Percentiles rank a stretch among this genome's conserved stretches.
Evolutionary conservation across 2,329 filamentous ascomycete species (phyloP).

Genomic region (Orbilia oligospora): DNA sequence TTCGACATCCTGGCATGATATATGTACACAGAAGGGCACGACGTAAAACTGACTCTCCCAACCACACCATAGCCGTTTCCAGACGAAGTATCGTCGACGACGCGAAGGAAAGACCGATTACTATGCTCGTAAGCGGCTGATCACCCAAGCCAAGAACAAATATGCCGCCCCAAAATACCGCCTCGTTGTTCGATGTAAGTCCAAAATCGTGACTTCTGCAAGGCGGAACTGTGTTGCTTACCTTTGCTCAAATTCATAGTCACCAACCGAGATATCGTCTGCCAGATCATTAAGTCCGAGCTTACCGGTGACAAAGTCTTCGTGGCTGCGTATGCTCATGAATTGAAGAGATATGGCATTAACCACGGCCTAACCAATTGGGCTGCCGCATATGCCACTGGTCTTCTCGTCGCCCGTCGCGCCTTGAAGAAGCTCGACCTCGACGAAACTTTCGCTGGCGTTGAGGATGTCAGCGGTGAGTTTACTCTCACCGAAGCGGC

Average conservation of each 20-base stretch:
- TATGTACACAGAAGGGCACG: background rate
- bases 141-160: constrained; percentile 99
- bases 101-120: constrained; percentile 99
- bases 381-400: constrained; percentile 96
- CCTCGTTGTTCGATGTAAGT: constrained; percentile 86
- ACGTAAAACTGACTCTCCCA: constrained; percentile 62
- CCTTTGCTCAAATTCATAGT: constrained; percentile 18
- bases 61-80: constrained; percentile 82
- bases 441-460: constrained; percentile 91
- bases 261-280: constrained; percentile 79
- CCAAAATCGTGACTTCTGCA: background rate
- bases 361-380: constrained; percentile 99
- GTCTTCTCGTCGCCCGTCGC: constrained; percentile 96
- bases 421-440: constrained; percentile 96
- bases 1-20: background rate
- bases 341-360: constrained; percentile 97
- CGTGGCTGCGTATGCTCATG: constrained; percentile 91
- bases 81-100: constrained; percentile 99
- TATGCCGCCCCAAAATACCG: constrained; percentile 99
- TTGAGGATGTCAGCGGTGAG: constrained; percentile 97
- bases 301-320: constrained; percentile 99
- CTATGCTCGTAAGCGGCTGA: constrained; percentile 99
- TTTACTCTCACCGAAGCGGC: constrained; percentile 94
- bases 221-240: background rate
- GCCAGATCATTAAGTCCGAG: constrained; percentile 96